Percentiles rank a stretch among this genome's conserved stretches.
These are phyloP conservation scores for Rosa rugosa DNA, from an alignment of 306 rosid species.

Conservation along the genomic window DNA sequence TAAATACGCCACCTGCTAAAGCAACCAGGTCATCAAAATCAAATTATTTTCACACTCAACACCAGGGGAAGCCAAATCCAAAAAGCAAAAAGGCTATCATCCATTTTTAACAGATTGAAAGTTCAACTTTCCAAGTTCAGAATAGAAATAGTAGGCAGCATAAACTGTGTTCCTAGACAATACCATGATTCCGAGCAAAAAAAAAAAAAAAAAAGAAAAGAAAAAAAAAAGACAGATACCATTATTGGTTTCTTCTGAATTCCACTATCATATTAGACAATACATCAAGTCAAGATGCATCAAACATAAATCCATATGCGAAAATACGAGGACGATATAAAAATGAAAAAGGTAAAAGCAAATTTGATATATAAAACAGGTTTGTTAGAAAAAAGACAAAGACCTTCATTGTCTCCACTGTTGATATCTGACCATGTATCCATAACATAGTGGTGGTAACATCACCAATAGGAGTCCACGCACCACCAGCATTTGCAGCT, in stretches of 20 bases:
- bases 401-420: slow-evolving; percentile 79
- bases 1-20: background rate
- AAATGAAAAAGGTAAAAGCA: background rate
- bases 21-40: background rate
- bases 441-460: slow-evolving; percentile 97
- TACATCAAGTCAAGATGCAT: slow-evolving; percentile 3
- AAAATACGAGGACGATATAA: background rate
- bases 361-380: background rate
- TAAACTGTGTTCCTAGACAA: background rate
- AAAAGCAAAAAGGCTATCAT: background rate
- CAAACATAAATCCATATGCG: background rate
- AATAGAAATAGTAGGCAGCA: background rate
- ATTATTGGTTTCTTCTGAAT: background rate
- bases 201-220: background rate
- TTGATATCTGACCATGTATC: slow-evolving; percentile 95
- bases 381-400: slow-evolving; percentile 16
- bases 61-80: background rate
- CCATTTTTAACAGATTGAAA: background rate
- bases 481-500: slow-evolving; percentile 99
- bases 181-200: background rate
- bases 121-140: slow-evolving; percentile 2
- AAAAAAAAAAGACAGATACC: background rate
- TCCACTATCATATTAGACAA: background rate
- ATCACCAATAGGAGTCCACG: slow-evolving; percentile 99
- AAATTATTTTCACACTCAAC: background rate